Evolutionary conservation across 345 rosid genomes (phyloP), one percentile per base, ranked within the genome.

Genomic region (Salix koriyanagi): DNA sequence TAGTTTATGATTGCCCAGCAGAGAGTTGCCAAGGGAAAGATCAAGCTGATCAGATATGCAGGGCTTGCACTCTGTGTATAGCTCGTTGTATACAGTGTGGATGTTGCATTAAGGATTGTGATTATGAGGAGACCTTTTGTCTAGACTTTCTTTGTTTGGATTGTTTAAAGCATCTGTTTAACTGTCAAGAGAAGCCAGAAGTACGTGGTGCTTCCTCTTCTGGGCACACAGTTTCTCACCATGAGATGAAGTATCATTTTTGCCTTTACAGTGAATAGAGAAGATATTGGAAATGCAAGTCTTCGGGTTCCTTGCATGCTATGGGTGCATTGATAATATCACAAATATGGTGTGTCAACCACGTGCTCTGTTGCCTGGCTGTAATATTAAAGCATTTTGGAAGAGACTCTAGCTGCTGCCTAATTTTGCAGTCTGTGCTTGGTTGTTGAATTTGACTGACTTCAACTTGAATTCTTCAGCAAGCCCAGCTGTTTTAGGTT

Each of bases 1-100:
- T 76, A 14, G 83, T 80, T 30, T 80, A 75, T 66, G 83, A 80
- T 42, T 80, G 83, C 54, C 79, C 83, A 6, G 52, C 72, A 12
- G 79, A 75, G 58, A 66, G 72, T n/a, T 80, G 83, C 64, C 76
- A 65, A 67, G 76, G 41, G 58, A 79, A 68, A 72, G 65, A 70
- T 62, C 52, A 39, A 28, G 62, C 50, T 16, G 56, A 30, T 14
- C 72, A 76, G 64, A 2, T 19, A 39, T 75, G 79, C 61, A 48
- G 72, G 73, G 83, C 73, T 39, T 80, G 83, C 73, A 36, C 65
- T 54, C 32, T 54, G 4, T 80, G 83, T 65, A 75, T 80, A 65
- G 34, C 67, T 13, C 79, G 83, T 19, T 80, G 83, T 41, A 54
- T 66, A 6, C 42, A 52, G 25, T 80, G 83, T 71, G 83, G 83